Evolutionary conservation across 805 yeast genomes (phyloP), one percentile per base, ranked within the genome.

Genomic region (Clavispora fructus): DNA sequence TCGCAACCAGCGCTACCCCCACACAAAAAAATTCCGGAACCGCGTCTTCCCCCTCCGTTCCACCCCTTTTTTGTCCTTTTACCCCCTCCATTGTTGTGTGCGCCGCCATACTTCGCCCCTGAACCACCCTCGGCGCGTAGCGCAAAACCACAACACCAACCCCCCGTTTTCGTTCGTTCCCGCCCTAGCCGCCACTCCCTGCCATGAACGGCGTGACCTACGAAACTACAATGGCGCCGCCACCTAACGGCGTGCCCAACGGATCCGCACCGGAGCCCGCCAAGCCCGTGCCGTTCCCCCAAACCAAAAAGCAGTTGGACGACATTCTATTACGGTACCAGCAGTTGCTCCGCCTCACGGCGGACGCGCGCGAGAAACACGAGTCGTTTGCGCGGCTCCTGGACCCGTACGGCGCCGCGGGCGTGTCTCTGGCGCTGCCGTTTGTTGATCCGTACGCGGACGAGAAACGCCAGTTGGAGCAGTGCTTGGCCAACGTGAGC

Each of bases 381-480:
- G 63, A 60, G 40, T 39, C 42, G 19, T 30, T 43, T 25, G 39
- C 30, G 41, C 43, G 41, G 16, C 29, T 39, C 25, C 40, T 35
- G 16, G 45, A 41, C 9, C 53, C 39, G 26, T 35, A 46, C 27
- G 43, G 44, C 33, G 37, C 40, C 11, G 27, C 41, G 16, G 42
- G 29, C 10, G 12, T 33, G 13, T 47, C 41, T n/a, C n/a, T n/a
- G 7, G 42, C 41, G 31, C 31, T 41, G 39, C 47, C 45, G 7
- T 59, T 53, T 42, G 53, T 45, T 6, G 71, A 66, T 43, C 55
- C 64, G 7, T 54, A 59, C 42, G 52, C 47, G 26, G 49, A 47
- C 13, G 62, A 63, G 39, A 63, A 61, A 40, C 26, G 42, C 14
- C 51, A 53, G 8, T 63, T 70, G 37, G 75, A 71, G 41, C 49